Evolutionary conservation across 1,139 yeast species (phyloP), one percentile per base, ranked within the genome.

Genomic region (Protomyces pachydermus): DNA sequence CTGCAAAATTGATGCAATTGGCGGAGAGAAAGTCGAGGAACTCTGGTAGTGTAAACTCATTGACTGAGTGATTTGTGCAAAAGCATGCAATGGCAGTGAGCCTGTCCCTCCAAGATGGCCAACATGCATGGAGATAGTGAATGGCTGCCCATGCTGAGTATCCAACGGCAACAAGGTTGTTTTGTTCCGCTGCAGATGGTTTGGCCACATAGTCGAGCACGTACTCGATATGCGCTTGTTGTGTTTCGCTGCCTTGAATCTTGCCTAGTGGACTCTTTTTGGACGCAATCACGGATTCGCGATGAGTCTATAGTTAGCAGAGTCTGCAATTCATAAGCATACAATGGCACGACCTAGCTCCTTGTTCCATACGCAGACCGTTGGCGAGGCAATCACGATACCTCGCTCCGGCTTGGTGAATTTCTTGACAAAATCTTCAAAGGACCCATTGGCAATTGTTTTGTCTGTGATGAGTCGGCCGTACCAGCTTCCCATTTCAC

Each of bases 401-500:
- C 51, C 56, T 3, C 62, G 48, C 32, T 23, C 28, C 14, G 23
- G 37, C 18, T 23, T 14, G 28, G 12, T 34, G 14, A 58, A 42
- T 5, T 34, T 12, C 45, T 39, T 39, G 25, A 39, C 52, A 25
- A 58, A 20, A 6, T 51, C 8, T 32, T 58, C 56, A 16, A 58
- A 28, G 25, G 55, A 46, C 1, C 62, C 62, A 10, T 18, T 16
- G 23, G 12, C 5, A 12, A 58, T 48, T 9, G 62, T 25, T 3
- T 39, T 14, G 35, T 52, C 39, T 9, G 62, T 51, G 34, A 52
- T 37, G 48, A 58, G 52, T 6, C 62, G 23, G 25, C 62, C 62
- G 34, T 48, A 38, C 62, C 62, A 58, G 14, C 42, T 38, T 3
- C 56, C 62, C 12, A 52, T 25, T 23, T 58, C 62, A n/a, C 56